These are phyloP conservation scores for Phoenix dactylifera DNA, from an alignment of 176 grass and related monocot species.

Conservation along the genomic window DNA sequence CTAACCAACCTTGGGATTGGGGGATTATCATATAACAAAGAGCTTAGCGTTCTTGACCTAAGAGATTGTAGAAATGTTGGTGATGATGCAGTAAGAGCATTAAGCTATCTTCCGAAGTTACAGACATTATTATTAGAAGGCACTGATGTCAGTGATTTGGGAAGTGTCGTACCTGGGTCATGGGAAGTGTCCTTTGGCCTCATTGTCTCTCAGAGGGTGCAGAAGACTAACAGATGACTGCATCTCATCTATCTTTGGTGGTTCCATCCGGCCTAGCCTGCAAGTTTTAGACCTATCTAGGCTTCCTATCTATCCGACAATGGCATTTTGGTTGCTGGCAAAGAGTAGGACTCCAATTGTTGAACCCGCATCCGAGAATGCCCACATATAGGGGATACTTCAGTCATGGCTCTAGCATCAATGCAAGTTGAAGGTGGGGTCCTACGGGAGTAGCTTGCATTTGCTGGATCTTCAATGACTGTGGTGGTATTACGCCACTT, in stretches of 20 bases:
- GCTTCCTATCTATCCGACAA: constrained; percentile 62
- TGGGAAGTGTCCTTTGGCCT: constrained; percentile 51
- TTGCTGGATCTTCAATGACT: constrained; percentile 74
- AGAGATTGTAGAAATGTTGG: constrained; percentile 72
- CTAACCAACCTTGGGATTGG: constrained; percentile 66
- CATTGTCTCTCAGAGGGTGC: constrained; percentile 85
- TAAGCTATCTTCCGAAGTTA: constrained; percentile 64
- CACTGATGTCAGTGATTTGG: constrained; percentile 54
- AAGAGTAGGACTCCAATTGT: constrained; percentile 46
- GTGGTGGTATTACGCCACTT: constrained; percentile 64
- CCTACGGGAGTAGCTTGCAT: constrained; percentile 57
- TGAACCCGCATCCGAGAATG: constrained; percentile 66
- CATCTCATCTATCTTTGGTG: constrained; percentile 50
- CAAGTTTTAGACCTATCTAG: constrained; percentile 74
- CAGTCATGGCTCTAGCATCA: constrained; percentile 89
- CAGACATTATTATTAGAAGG: constrained; percentile 57
- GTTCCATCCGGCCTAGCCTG: constrained; percentile 47
- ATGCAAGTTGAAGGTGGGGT: constrained; percentile 83
- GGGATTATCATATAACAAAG: constrained; percentile 80
- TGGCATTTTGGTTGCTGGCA: constrained; percentile 59
- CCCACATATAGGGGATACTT: constrained; percentile 49
- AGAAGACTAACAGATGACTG: constrained; percentile 69
- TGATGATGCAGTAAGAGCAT: constrained; percentile 73
- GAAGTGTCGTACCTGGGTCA: constrained; percentile 59
- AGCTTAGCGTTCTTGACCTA: constrained; percentile 78